These are phyloP conservation scores for Amanita fuliginea DNA, from an alignment of 768 basidiomycete genomes.

Conservation along the genomic window DNA sequence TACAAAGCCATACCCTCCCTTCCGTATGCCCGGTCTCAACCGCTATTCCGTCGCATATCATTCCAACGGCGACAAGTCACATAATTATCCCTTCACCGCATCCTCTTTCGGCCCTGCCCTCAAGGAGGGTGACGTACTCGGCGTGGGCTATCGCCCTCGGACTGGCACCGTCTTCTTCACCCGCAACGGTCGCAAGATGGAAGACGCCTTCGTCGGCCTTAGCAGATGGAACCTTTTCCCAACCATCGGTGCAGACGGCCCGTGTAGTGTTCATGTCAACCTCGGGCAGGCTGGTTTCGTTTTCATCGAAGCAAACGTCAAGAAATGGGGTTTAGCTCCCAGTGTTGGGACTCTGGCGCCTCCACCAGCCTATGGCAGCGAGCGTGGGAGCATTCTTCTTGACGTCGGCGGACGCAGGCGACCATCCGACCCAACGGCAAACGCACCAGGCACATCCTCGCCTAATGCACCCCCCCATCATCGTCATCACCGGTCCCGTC, in stretches of 20 bases:
- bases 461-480: conserved; percentile 42
- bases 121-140: conserved; percentile 92
- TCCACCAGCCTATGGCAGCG: conserved; percentile 95
- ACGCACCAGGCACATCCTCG: conserved; percentile 32
- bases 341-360: conserved; percentile 96
- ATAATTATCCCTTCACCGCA: conserved; percentile 92
- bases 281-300: conserved; percentile 97
- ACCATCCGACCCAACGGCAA: conserved; percentile 26
- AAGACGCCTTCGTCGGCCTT: conserved; percentile 90
- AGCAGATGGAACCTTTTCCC: conserved; percentile 93
- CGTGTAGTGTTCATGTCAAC: conserved; percentile 95
- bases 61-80: conserved; percentile 92
- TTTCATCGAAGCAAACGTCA: conserved; percentile 98
- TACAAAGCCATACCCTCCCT: conserved; percentile 94
- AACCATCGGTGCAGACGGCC: conserved; percentile 91
- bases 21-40: conserved; percentile 81
- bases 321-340: conserved; percentile 98
- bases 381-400: conserved; percentile 89
- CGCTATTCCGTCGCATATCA: conserved; percentile 91
- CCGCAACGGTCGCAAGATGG: conserved; percentile 92
- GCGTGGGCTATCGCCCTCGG: conserved; percentile 91
- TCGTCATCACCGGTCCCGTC: conserved; percentile 44
- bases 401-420: conserved; percentile 69
- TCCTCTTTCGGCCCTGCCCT: conserved; percentile 73
- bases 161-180: conserved; percentile 99